phyloP scores from a whole-genome alignment of 345 rosid genomes.

The Dipteronia dyeriana region DNA sequence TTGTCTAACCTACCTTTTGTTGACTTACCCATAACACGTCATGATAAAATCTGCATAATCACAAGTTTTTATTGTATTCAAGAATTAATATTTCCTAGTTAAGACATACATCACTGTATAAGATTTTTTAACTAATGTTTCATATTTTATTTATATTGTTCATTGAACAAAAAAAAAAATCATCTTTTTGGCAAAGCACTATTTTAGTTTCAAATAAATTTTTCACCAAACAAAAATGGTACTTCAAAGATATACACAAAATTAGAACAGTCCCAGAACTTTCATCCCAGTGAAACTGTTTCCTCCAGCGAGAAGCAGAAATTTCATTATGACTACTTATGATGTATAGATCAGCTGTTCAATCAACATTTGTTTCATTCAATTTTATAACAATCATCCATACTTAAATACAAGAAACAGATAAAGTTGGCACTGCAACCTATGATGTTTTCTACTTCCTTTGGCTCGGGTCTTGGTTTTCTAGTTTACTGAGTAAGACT shows the following conservation, averaged over 20 bases:
- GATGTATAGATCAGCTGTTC: neutral
- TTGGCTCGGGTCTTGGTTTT: slow-evolving; percentile 4
- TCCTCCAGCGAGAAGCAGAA: neutral
- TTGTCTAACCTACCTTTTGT: neutral
- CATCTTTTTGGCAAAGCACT: neutral
- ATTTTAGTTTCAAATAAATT: neutral
- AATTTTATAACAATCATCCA: neutral
- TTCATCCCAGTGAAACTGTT: neutral
- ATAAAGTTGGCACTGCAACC: neutral
- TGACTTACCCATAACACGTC: neutral
- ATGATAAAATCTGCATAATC: neutral
- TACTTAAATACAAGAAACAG: neutral
- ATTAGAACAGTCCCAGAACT: neutral
- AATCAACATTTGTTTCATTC: neutral
- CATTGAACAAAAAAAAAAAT: neutral
- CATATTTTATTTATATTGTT: neutral
- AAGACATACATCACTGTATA: neutral
- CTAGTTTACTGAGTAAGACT: slow-evolving; percentile 29
- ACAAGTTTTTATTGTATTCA: neutral
- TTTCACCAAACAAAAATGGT: neutral
- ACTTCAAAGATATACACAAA: neutral
- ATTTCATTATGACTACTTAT: neutral
- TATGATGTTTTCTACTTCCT: neutral
- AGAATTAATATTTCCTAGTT: neutral
- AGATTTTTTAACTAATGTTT: neutral